Percentiles rank a stretch among this genome's conserved stretches.
Conservation (phyloP, 75 land plant genomes). For the Cryptomeria japonica region DNA sequence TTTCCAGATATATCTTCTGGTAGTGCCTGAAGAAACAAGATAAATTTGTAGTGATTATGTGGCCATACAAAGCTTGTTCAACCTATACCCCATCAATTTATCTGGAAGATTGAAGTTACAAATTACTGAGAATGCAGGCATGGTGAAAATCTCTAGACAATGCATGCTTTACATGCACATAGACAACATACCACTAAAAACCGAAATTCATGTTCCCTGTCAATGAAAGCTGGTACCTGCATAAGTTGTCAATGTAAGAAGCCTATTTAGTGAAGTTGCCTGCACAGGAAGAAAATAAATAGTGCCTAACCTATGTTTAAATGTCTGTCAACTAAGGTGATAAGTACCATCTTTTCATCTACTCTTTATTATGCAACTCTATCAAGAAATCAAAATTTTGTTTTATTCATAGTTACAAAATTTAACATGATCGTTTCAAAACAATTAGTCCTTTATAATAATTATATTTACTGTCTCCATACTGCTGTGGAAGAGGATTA, state of each 20-base stretch:
- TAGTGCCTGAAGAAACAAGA: conserved; percentile 37
- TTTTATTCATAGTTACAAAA: background rate
- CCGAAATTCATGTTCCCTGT: conserved; percentile 90
- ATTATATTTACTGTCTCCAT: background rate
- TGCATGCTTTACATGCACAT: background rate
- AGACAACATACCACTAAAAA: conserved; percentile 69
- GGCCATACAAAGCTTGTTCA: background rate
- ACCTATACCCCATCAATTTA: background rate
- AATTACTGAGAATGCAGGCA: background rate
- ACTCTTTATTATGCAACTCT: background rate
- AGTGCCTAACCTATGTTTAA: background rate
- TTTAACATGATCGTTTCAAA: background rate
- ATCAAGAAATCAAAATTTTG: background rate
- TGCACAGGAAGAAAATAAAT: conserved; percentile 3
- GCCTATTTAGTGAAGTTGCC: background rate
- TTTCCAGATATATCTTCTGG: conserved; percentile 61
- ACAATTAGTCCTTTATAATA: background rate
- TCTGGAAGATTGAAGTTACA: background rate
- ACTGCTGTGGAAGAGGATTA: background rate
- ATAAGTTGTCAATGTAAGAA: conserved; percentile 5
- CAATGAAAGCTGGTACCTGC: conserved; percentile 86
- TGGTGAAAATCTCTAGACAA: background rate
- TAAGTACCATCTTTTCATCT: conserved; percentile 3
- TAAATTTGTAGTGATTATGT: background rate
- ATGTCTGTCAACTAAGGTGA: background rate